Evolutionary conservation across 352 stramenopile genomes (phyloP).

Genomic region (Phytophthora gonapodyides): DNA sequence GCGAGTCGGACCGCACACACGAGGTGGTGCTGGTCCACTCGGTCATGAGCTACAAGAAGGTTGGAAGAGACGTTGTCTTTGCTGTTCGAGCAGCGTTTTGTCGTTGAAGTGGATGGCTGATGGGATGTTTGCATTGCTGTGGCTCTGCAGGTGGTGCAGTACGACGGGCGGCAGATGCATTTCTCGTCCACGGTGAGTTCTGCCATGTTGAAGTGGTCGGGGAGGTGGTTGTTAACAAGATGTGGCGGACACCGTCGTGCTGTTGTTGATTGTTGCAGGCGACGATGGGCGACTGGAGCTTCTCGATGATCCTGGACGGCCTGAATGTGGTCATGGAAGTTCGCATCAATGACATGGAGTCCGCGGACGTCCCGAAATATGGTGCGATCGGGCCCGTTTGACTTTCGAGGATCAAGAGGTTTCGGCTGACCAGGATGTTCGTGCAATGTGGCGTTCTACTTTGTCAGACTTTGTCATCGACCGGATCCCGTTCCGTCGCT

Average conservation of each 20-base stretch:
- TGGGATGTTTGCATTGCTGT: background rate
- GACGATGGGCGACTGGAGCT: conserved; percentile 76
- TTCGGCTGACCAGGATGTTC: conserved; percentile 20
- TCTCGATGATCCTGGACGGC: conserved; percentile 78
- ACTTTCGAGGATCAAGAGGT: no score
- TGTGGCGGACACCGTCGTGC: conserved; percentile 3
- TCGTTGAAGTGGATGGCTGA: conserved; percentile 14
- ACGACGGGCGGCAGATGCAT: conserved; percentile 81
- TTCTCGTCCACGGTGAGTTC: conserved; percentile 68
- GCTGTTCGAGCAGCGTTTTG: conserved; percentile 2
- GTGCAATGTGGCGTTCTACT: conserved; percentile 22
- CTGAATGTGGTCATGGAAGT: conserved; percentile 81
- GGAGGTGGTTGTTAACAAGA: conserved; percentile 1
- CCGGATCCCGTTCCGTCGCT: conserved; percentile 77
- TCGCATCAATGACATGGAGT: conserved; percentile 85
- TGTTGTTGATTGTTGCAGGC: conserved; percentile 44
- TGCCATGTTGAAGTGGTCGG: conserved; percentile 9
- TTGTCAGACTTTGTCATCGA: conserved; percentile 75
- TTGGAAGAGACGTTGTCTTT: conserved; percentile 9
- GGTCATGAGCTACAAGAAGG: conserved; percentile 89
- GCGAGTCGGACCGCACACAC: conserved; percentile 71
- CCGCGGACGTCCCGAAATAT: conserved; percentile 82
- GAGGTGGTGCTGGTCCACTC: conserved; percentile 83
- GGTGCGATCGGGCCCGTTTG: conserved; percentile 32
- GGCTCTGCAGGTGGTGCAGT: conserved; percentile 63